Evolutionary conservation across 148 eudicot genomes (phyloP).

Genomic region (Rhododendron ferrugineum): DNA sequence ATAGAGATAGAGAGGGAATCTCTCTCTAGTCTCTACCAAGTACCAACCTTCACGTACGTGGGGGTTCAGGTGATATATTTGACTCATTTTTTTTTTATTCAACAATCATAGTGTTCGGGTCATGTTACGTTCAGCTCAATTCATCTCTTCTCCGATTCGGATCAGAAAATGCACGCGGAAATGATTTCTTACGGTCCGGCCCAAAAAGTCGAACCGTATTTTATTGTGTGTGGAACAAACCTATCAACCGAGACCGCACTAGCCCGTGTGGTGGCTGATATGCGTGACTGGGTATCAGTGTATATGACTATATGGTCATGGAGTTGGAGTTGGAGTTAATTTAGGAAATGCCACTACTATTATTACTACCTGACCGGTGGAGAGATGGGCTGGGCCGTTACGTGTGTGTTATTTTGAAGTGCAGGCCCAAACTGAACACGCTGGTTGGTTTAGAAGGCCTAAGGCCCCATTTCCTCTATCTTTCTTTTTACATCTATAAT

Average conservation of each 20-base stretch:
- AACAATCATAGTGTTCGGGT: too few relatives aligned
- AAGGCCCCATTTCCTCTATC: neutral
- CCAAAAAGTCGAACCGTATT: too few relatives aligned
- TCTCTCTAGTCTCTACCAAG: conserved; percentile 28
- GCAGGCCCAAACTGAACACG: neutral
- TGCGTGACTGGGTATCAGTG: too few relatives aligned
- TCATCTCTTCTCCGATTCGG: too few relatives aligned
- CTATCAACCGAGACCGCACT: too few relatives aligned
- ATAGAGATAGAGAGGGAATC: neutral
- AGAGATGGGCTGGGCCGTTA: neutral
- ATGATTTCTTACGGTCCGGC: too few relatives aligned
- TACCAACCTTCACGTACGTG: conserved; percentile 23
- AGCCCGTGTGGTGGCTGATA: neutral
- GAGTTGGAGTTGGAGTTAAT: neutral
- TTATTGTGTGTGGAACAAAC: too few relatives aligned
- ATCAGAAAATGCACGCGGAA: too few relatives aligned
- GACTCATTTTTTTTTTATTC: too few relatives aligned
- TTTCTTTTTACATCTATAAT: too few relatives aligned
- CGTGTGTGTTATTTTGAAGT: neutral
- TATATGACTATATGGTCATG: neutral
- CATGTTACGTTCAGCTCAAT: too few relatives aligned
- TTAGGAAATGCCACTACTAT: neutral
- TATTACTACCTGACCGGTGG: neutral
- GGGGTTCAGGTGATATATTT: neutral
- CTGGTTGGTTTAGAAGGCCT: neutral